These are phyloP conservation scores for Vicia villosa DNA, from an alignment of 306 rosid species.

Conservation along the genomic window DNA sequence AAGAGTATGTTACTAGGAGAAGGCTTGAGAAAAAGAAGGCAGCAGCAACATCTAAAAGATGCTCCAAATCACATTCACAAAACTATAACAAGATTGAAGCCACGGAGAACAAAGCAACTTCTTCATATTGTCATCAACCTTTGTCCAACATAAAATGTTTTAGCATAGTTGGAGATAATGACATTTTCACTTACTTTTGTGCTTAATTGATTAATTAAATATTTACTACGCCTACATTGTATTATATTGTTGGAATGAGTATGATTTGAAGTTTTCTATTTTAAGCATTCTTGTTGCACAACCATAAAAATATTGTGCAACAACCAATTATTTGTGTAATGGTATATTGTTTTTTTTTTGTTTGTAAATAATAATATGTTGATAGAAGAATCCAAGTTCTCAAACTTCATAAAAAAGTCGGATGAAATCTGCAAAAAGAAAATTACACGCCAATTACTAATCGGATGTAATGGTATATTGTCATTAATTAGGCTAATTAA, in stretches of 20 bases:
- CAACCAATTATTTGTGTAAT: too few relatives aligned
- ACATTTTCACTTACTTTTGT: slow-evolving; percentile 48
- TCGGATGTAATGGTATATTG: too few relatives aligned
- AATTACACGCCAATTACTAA: too few relatives aligned
- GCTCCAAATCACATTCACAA: slow-evolving; percentile 2
- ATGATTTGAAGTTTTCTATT: not conserved
- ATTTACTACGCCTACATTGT: not conserved
- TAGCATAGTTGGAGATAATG: not conserved
- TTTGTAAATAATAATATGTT: too few relatives aligned
- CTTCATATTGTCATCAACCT: not conserved
- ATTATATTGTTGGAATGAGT: not conserved
- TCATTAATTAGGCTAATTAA: too few relatives aligned
- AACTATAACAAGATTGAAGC: not conserved
- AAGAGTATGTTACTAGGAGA: slow-evolving; percentile 52
- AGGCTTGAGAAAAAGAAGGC: slow-evolving; percentile 54
- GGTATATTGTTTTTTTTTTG: too few relatives aligned
- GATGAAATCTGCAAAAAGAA: too few relatives aligned
- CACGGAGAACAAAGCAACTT: not conserved
- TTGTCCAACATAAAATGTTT: not conserved
- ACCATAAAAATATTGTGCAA: too few relatives aligned
- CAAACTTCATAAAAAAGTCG: too few relatives aligned
- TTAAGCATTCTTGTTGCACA: too few relatives aligned
- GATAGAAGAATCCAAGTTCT: too few relatives aligned
- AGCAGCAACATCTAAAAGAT: not conserved
- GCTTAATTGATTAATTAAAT: slow-evolving; percentile 31